A percentile compares a stretch with the other conserved stretches of the same genome.
These are phyloP conservation scores for Trichoderma sp. DNA, from an alignment of 2,329 filamentous ascomycete species.

Conservation along the genomic window DNA sequence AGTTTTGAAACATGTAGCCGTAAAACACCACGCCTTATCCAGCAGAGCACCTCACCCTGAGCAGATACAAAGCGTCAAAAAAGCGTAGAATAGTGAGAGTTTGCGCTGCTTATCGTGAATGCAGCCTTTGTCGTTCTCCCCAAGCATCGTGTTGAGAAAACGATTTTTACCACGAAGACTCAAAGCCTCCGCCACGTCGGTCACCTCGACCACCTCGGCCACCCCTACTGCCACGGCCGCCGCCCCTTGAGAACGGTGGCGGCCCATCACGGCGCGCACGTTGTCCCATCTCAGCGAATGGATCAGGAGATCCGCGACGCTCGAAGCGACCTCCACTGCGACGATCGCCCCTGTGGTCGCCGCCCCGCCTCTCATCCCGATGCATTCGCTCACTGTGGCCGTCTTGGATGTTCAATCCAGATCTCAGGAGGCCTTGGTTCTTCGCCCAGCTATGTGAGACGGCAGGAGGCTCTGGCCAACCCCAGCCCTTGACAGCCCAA, in stretches of 20 bases:
- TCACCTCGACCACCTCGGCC: not conserved
- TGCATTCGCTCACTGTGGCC: slow-evolving; percentile 9
- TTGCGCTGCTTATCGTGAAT: not conserved
- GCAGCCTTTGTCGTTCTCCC: not conserved
- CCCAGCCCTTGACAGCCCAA: slow-evolving; percentile 54
- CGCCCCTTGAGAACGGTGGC: slow-evolving; percentile 24
- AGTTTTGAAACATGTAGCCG: slow-evolving; percentile 8
- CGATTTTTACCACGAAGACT: slow-evolving; percentile 17
- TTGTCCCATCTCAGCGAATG: slow-evolving; percentile 33
- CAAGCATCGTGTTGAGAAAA: not conserved
- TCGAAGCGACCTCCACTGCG: slow-evolving; percentile 22
- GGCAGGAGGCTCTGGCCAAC: slow-evolving; percentile 50
- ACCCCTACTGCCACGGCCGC: slow-evolving; percentile 22
- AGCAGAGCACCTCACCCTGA: not conserved
- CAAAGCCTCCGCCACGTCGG: slow-evolving; percentile 23
- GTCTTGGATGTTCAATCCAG: slow-evolving; percentile 40
- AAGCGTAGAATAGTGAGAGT: not conserved
- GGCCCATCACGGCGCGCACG: slow-evolving; percentile 31
- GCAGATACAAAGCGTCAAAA: not conserved
- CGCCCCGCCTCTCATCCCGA: slow-evolving; percentile 4
- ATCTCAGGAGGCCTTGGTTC: slow-evolving; percentile 36
- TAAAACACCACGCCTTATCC: not conserved
- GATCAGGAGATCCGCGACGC: slow-evolving; percentile 26
- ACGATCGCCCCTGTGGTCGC: slow-evolving; percentile 16
- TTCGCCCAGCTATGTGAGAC: slow-evolving; percentile 32